phyloP scores from a whole-genome alignment of 1,284 basidiomycete species.

The Boletus sp. region DNA sequence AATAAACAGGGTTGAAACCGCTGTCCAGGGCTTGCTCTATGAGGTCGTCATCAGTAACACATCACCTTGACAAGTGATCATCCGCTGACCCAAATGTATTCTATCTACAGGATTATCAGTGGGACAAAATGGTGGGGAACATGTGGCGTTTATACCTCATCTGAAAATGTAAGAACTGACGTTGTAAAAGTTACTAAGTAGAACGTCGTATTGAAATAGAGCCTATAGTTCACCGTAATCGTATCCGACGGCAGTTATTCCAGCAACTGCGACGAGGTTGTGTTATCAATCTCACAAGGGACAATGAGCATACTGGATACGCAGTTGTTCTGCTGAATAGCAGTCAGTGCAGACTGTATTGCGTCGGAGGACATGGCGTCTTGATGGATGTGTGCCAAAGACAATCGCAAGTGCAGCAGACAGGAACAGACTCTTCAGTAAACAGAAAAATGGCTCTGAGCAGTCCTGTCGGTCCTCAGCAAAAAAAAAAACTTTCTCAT shows the following conservation, averaged over 20 bases:
- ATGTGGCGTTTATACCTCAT: background rate
- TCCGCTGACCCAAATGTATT: slow-evolving; percentile 11
- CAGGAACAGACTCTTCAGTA: too few relatives aligned
- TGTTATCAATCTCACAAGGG: background rate
- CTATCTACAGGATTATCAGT: slow-evolving; percentile 1
- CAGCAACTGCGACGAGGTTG: background rate
- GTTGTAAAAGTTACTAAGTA: background rate
- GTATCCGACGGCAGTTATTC: background rate
- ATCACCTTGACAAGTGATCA: background rate
- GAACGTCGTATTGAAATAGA: background rate
- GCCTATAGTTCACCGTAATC: background rate
- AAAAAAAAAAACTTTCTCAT: too few relatives aligned
- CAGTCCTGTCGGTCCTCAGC: too few relatives aligned
- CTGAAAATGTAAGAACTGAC: slow-evolving; percentile 3
- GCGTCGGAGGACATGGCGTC: background rate
- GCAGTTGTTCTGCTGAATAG: background rate
- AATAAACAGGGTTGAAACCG: slow-evolving; percentile 7
- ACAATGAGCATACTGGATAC: background rate
- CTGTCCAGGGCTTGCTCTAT: slow-evolving; percentile 12
- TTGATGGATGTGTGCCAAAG: background rate
- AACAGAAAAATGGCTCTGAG: too few relatives aligned
- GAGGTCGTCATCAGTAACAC: background rate
- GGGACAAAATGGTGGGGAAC: background rate
- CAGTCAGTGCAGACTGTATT: background rate
- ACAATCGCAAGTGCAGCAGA: too few relatives aligned